These are phyloP conservation scores for Hypoxylon rickii DNA, from an alignment of 495 filamentous ascomycete genomes.

Conservation along the genomic window DNA sequence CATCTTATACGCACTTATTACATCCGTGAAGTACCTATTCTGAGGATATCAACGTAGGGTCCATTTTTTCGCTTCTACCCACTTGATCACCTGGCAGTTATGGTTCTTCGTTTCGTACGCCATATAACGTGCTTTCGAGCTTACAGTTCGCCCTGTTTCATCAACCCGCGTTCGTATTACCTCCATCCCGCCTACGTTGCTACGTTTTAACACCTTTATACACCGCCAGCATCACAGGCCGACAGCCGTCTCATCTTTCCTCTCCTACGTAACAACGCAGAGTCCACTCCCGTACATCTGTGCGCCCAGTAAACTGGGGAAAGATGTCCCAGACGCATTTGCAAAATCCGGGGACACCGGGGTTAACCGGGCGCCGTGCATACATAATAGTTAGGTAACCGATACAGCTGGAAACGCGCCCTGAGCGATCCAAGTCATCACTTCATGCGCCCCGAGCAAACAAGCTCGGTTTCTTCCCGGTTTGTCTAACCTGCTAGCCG, in stretches of 20 bases:
- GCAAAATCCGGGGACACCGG: neutral
- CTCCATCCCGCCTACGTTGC: no score
- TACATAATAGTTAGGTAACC: neutral
- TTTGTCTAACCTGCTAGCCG: neutral
- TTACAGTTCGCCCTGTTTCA: neutral
- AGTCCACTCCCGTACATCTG: neutral
- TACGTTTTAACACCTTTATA: no score
- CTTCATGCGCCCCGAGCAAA: no score
- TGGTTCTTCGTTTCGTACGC: no score
- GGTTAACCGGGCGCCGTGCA: neutral
- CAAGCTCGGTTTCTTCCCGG: neutral
- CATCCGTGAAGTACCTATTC: no score
- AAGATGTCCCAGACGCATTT: neutral
- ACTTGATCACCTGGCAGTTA: no score
- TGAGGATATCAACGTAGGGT: no score
- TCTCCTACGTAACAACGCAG: neutral
- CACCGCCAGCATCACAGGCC: slow-evolving; percentile 4
- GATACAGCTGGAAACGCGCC: neutral
- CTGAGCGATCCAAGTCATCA: neutral
- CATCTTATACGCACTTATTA: no score
- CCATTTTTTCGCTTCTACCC: no score
- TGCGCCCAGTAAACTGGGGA: neutral
- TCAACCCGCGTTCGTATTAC: neutral
- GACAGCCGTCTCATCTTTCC: slow-evolving; percentile 28
- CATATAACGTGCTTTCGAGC: slow-evolving; percentile 3